Conservation (phyloP, 106 monocot species). For the Vanilla planifolia region DNA sequence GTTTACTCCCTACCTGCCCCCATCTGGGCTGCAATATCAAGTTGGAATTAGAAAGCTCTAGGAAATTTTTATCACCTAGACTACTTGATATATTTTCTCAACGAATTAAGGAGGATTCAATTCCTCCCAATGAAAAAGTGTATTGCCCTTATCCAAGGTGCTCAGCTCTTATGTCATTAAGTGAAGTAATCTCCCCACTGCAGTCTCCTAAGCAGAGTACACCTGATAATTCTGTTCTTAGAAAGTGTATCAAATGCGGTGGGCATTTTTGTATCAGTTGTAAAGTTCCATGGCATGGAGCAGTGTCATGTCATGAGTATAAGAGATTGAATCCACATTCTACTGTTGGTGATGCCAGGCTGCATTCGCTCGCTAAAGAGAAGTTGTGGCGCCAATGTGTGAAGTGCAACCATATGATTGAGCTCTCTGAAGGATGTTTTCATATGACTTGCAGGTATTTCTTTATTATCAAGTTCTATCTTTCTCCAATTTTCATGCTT, state of each 20-base stretch:
- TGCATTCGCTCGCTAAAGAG: conserved; percentile 58
- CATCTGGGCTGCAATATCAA: conserved; percentile 58
- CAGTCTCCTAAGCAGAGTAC: conserved; percentile 25
- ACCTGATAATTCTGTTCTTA: conserved; percentile 27
- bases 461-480: background rate
- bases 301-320: conserved; percentile 55
- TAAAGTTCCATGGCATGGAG: conserved; percentile 79
- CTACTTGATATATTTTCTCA: conserved; percentile 48
- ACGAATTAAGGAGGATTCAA: conserved; percentile 67
- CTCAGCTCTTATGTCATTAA: conserved; percentile 76
- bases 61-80: conserved; percentile 45
- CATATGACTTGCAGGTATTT: conserved; percentile 92
- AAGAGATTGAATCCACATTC: conserved; percentile 40
- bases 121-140: conserved; percentile 62
- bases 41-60: conserved; percentile 50
- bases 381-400: conserved; percentile 75
- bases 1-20: conserved; percentile 67
- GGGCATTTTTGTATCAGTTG: conserved; percentile 66
- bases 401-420: conserved; percentile 93
- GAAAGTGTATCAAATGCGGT: conserved; percentile 69
- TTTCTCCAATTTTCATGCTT: background rate
- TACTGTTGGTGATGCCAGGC: conserved; percentile 47
- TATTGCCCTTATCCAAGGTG: conserved; percentile 92
- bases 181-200: conserved; percentile 34
- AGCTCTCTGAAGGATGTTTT: conserved; percentile 85